Conservation (phyloP, 2,329 filamentous ascomycete species). For the Aphanoascus verrucosus region DNA sequence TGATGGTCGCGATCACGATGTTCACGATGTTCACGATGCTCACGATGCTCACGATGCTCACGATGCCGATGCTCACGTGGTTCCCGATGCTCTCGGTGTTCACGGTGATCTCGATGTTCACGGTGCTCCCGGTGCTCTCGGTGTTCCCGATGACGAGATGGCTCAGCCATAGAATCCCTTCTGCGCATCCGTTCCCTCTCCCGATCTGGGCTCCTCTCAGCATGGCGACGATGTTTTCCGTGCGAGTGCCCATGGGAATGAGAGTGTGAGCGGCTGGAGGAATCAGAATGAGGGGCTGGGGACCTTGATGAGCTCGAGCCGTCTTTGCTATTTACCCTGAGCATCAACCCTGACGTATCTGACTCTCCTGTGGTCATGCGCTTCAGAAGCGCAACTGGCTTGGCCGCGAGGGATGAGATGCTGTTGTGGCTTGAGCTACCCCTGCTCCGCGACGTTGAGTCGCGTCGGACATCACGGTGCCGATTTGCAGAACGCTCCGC, state of each 20-base stretch:
- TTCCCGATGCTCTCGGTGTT: neutral
- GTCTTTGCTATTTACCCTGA: conserved; percentile 27
- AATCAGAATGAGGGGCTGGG: conserved; percentile 24
- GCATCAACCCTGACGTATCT: conserved; percentile 30
- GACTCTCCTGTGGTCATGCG: conserved; percentile 32
- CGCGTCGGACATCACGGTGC: conserved; percentile 16
- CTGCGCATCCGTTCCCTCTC: conserved; percentile 9
- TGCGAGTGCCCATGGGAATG: conserved; percentile 20
- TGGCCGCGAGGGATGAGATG: conserved; percentile 17
- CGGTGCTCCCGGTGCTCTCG: conserved; percentile 3
- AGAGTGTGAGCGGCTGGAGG: conserved; percentile 23
- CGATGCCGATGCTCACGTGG: conserved; percentile 2
- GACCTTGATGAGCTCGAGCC: conserved; percentile 19
- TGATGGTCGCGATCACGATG: conserved; percentile 5
- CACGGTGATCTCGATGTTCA: neutral
- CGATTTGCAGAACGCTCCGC: conserved; percentile 15
- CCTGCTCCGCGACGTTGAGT: conserved; percentile 21
- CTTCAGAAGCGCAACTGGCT: conserved; percentile 20
- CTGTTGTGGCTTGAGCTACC: conserved; percentile 21
- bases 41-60: neutral
- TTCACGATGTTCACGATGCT: conserved; percentile 1
- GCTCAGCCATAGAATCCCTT: neutral
- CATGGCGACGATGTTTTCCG: conserved; percentile 13
- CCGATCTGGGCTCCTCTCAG: neutral
- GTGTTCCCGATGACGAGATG: conserved; percentile 4